Conservation (phyloP, 139 green algal species). For the Chlamydomonas asymmetrica region DNA sequence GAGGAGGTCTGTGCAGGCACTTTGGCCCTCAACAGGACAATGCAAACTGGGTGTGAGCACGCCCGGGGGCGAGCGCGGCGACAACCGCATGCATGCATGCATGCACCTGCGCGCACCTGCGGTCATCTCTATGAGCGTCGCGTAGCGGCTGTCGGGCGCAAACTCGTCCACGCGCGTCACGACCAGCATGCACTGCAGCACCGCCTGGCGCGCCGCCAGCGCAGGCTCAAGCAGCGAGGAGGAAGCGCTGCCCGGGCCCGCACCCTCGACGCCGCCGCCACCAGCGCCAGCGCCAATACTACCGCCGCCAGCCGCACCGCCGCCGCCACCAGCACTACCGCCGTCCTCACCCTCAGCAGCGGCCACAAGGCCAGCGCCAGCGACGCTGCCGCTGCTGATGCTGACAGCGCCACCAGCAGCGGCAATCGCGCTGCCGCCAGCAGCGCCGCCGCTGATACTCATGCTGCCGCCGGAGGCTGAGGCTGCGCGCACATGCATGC, state of each 20-base stretch:
- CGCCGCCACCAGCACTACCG: conserved; percentile 25
- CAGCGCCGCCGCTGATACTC: background rate
- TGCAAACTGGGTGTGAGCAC: background rate
- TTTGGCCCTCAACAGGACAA: background rate
- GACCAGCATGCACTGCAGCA: conserved; percentile 64
- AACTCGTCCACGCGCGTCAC: conserved; percentile 15
- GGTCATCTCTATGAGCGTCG: conserved; percentile 77
- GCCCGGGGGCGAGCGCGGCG: background rate
- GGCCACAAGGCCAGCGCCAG: background rate
- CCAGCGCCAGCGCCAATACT: conserved; percentile 20
- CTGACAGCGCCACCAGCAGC: background rate
- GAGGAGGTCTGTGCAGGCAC: background rate
- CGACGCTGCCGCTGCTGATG: conserved; percentile 1
- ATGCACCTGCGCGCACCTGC: conserved; percentile 6
- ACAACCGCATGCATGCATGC: background rate
- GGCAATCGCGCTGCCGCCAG: background rate
- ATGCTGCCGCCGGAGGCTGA: background rate
- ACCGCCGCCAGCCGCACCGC: conserved; percentile 3
- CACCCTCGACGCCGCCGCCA: background rate
- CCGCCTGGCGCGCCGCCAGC: conserved; percentile 24
- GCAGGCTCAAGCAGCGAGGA: background rate
- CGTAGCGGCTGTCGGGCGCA: conserved; percentile 55
- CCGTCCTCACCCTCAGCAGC: conserved; percentile 4
- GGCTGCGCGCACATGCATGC: background rate
- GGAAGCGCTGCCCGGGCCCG: background rate